Conservation (phyloP, 441 rosid genomes). For the Raphanus hybrid region DNA sequence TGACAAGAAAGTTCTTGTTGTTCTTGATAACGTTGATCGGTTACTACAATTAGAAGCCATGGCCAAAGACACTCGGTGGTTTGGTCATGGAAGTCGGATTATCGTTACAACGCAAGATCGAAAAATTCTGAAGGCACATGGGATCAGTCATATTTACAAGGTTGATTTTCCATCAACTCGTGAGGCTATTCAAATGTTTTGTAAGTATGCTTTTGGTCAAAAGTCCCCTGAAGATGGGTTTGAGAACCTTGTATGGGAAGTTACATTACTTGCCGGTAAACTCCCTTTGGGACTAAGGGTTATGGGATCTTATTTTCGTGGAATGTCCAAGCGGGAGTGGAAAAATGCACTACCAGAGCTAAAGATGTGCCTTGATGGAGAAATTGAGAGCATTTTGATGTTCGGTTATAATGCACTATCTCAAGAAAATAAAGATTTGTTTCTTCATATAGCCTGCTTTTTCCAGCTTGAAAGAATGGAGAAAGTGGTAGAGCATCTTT, state of each 20-base stretch:
- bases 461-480: neutral
- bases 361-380: neutral
- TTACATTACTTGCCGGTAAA: neutral
- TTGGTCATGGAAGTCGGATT: constrained; percentile 24
- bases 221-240: neutral
- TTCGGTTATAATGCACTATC: constrained; percentile 3
- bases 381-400: neutral
- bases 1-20: constrained; percentile 20
- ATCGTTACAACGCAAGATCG: neutral
- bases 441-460: constrained; percentile 16
- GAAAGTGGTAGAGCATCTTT: neutral
- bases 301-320: constrained; percentile 16
- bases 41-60: constrained; percentile 8
- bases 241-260: neutral
- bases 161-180: neutral
- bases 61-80: neutral
- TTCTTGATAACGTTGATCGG: constrained; percentile 11
- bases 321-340: constrained; percentile 10
- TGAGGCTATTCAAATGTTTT: constrained; percentile 40
- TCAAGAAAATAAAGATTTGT: constrained; percentile 10
- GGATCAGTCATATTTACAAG: neutral
- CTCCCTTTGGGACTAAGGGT: constrained; percentile 33
- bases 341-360: neutral
- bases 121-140: neutral
- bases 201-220: constrained; percentile 30